Percentiles rank a stretch among this genome's conserved stretches.
Conservation (phyloP, 2,329 filamentous ascomycete genomes). For the Akanthomyces dipterigenus region DNA sequence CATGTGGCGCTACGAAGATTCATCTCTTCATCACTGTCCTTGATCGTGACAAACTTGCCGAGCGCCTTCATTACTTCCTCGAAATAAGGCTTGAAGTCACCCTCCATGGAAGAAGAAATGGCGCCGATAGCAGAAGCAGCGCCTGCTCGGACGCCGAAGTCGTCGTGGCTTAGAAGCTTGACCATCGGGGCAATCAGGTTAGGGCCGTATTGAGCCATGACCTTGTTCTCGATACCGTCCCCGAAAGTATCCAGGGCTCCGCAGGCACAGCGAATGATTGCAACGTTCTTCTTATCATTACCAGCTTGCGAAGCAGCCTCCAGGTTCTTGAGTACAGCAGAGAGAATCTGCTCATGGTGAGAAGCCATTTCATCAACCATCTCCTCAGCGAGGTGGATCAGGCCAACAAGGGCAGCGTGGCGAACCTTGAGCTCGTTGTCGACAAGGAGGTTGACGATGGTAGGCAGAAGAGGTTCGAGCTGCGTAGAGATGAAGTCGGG, state of each 20-base stretch:
- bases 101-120: conserved; percentile 77
- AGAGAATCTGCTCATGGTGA: conserved; percentile 79
- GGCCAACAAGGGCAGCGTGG: conserved; percentile 77
- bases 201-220: conserved; percentile 74
- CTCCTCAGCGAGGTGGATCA: conserved; percentile 88
- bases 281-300: conserved; percentile 66
- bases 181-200: conserved; percentile 82
- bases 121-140: conserved; percentile 86
- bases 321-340: conserved; percentile 79
- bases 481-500: conserved; percentile 97
- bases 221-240: conserved; percentile 70
- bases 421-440: conserved; percentile 81
- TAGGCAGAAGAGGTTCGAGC: conserved; percentile 75
- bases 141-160: conserved; percentile 83
- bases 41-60: conserved; percentile 74
- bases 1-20: conserved; percentile 84
- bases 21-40: conserved; percentile 83
- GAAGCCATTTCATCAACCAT: conserved; percentile 83
- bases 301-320: conserved; percentile 68
- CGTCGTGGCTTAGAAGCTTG: conserved; percentile 73
- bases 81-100: conserved; percentile 86
- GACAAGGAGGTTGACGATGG: conserved; percentile 74
- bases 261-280: conserved; percentile 84
- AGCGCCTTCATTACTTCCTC: conserved; percentile 85
- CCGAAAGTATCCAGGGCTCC: conserved; percentile 88